Evolutionary conservation across 2,329 filamentous ascomycete species (phyloP), one percentile per base, ranked within the genome.

Genomic region (Verticillium zaregamsianum): DNA sequence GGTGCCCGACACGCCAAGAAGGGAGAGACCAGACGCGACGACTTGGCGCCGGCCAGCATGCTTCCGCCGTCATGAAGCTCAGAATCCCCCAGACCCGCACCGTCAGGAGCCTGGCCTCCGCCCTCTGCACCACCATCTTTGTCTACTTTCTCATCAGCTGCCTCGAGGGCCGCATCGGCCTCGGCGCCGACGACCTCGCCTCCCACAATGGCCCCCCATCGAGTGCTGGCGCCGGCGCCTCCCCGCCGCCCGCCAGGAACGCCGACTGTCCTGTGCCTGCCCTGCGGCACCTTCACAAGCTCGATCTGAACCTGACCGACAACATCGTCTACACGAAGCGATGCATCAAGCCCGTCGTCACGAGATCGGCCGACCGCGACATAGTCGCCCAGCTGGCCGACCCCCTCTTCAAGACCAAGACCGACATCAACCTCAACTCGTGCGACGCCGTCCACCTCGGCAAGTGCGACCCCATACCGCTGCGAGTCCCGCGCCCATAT

Each of bases 401-500:
- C 9, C 68, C 78, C 2, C 70, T 82, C 32, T 65, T 82, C 58
- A 70, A 57, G 65, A 66, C 65, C 62, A 79, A 66, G 63, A 67
- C 59, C 37, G 59, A 67, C 20, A 59, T 66, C 54, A 59, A 66
- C n/a, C 63, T 71, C 3, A 68, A 70, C 3, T 66, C 70, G 2
- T 76, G 59, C 59, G 54, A 31, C 20, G 52, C 52, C 20, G 35
- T 76, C 57, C 67, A 72, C 15, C 65, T 75, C 1, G 66, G 69
- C 32, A 62, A 66, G n/a, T 75, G 79, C 65, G 76, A 83, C 14
- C 75, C 80, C 2, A 71, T 87, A 20, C 67, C 73, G 0, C 68
- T 87, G 7, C 68, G 74, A 3, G 82, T 86, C 0, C 79, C 83
- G 0, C 66, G 67, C 0, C 76, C 79, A 1, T 79, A 79, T 58